A percentile compares a stretch with the other conserved stretches of the same genome.
These are phyloP conservation scores for Marsdenia floribunda DNA, from an alignment of 257 asterid genomes.

Conservation along the genomic window DNA sequence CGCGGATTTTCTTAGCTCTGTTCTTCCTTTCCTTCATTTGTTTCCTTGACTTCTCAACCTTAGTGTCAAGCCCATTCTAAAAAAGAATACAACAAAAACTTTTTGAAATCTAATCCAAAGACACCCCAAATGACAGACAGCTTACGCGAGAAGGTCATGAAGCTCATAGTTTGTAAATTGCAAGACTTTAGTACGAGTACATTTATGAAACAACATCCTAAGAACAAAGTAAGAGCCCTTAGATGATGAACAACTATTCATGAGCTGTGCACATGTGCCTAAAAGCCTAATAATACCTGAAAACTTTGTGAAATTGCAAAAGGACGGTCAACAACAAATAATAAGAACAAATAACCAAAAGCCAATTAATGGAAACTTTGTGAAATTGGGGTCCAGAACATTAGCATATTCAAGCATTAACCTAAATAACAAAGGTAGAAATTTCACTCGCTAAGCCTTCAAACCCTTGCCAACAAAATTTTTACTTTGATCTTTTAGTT, in stretches of 20 bases:
- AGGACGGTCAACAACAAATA: neutral
- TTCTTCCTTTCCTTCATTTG: constrained; percentile 89
- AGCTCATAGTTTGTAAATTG: no score
- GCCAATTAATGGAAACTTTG: neutral
- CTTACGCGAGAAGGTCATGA: neutral
- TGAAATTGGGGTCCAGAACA: neutral
- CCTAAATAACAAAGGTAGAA: neutral
- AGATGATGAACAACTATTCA: neutral
- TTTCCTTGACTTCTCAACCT: constrained; percentile 88
- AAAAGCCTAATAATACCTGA: neutral
- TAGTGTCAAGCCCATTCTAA: constrained; percentile 86
- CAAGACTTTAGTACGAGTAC: neutral
- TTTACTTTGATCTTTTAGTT: neutral
- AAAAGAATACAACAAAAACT: neutral
- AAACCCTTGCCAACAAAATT: neutral
- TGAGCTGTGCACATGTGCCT: neutral
- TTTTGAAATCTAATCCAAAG: no score
- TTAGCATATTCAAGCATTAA: neutral
- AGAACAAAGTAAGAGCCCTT: neutral
- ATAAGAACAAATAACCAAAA: neutral
- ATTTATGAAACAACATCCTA: neutral
- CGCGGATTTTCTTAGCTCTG: constrained; percentile 83
- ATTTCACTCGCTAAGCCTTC: neutral
- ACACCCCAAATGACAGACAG: neutral
- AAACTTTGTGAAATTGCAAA: neutral